phyloP scores from a whole-genome alignment of 2,329 filamentous ascomycete genomes.

The Trichoderma atroviride region DNA sequence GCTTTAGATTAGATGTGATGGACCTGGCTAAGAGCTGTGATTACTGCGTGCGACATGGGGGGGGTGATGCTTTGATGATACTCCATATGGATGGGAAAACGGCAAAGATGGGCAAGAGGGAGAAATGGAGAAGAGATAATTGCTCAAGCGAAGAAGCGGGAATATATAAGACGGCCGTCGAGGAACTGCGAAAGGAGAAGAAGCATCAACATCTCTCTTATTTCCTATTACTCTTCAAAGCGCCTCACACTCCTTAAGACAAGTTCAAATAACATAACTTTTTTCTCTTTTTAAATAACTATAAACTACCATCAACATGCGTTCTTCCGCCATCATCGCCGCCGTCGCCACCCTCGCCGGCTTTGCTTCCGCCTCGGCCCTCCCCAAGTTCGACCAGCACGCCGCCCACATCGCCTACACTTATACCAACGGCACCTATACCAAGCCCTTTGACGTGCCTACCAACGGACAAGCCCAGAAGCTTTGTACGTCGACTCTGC shows the following conservation, averaged over 20 bases:
- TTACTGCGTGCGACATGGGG: not conserved
- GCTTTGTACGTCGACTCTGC: not conserved
- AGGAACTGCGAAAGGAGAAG: not conserved
- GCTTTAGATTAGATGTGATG: not conserved
- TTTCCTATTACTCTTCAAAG: not conserved
- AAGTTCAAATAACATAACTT: too few relatives aligned
- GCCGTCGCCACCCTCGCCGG: conserved; percentile 2
- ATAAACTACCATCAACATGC: conserved; percentile 19
- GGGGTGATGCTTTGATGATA: not conserved
- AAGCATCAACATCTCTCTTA: not conserved
- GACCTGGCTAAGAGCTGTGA: not conserved
- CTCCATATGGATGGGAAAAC: not conserved
- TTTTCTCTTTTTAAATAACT: too few relatives aligned
- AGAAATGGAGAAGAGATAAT: not conserved
- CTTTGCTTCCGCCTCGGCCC: conserved; percentile 7
- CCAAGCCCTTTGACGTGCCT: not conserved
- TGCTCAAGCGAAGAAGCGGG: not conserved
- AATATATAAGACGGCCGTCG: not conserved
- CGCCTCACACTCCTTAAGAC: not conserved
- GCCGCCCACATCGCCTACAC: conserved; percentile 9
- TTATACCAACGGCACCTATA: conserved; percentile 12
- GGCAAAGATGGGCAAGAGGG: conserved; percentile 1
- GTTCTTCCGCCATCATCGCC: conserved; percentile 13
- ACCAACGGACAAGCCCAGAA: not conserved
- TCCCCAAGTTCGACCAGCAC: not conserved